Conservation (phyloP, 1,139 yeast species). For the Hansenula lynferdii region DNA sequence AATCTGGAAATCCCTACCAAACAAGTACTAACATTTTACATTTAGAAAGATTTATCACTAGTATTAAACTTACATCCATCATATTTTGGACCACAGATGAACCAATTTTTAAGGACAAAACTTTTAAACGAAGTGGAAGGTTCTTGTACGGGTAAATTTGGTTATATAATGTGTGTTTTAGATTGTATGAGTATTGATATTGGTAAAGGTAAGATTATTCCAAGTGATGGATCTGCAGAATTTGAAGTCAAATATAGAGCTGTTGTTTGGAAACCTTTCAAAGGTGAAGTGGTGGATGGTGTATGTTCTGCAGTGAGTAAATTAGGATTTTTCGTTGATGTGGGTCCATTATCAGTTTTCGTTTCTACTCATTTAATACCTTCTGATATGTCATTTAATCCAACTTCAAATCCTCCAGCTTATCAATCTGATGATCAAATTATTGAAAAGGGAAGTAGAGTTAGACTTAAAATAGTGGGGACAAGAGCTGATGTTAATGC, state of each 20-base stretch:
- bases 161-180: slow-evolving; percentile 92
- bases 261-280: slow-evolving; percentile 97
- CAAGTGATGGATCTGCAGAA: slow-evolving; percentile 92
- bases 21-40: slow-evolving; percentile 24
- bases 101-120: slow-evolving; percentile 84
- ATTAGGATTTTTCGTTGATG: slow-evolving; percentile 97
- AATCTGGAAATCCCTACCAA: no score
- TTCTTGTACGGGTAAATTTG: slow-evolving; percentile 98
- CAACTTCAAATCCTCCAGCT: slow-evolving; percentile 98
- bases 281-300: slow-evolving; percentile 98
- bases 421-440: slow-evolving; percentile 94
- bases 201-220: slow-evolving; percentile 89
- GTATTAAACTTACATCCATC: slow-evolving; percentile 95
- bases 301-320: slow-evolving; percentile 91
- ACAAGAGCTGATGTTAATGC: slow-evolving; percentile 97
- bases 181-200: slow-evolving; percentile 95
- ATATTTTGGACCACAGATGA: slow-evolving; percentile 97
- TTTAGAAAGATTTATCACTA: slow-evolving; percentile 79
- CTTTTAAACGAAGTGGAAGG: slow-evolving; percentile 96
- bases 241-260: slow-evolving; percentile 96
- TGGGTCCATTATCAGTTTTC: slow-evolving; percentile 93
- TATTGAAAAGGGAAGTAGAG: slow-evolving; percentile 89
- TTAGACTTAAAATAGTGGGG: slow-evolving; percentile 93
- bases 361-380: slow-evolving; percentile 95
- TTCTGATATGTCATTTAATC: slow-evolving; percentile 88